Evolutionary conservation across 2,329 filamentous ascomycete species (phyloP).

Genomic region (Beauveria pseudobassiana): DNA sequence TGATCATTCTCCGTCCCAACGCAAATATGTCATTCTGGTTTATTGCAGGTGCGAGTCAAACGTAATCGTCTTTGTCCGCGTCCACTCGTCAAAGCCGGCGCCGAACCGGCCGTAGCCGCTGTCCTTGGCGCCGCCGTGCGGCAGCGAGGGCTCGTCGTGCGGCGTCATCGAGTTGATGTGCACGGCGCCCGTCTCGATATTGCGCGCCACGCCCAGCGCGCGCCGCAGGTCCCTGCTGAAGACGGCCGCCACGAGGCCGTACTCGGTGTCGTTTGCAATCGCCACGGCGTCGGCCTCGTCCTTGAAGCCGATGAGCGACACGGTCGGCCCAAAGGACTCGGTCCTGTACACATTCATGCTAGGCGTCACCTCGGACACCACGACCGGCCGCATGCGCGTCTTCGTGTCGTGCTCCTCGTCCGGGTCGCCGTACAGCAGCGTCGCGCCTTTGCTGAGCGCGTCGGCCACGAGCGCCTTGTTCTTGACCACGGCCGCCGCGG

Average conservation of each 20-base stretch:
- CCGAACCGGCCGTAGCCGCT: conserved; percentile 55
- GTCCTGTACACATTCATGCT: conserved; percentile 61
- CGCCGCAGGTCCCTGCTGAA: conserved; percentile 58
- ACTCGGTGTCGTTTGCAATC: conserved; percentile 73
- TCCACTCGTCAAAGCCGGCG: conserved; percentile 14
- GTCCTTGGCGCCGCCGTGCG: conserved; percentile 55
- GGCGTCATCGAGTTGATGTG: conserved; percentile 57
- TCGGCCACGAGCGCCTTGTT: conserved; percentile 30
- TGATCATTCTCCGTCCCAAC: too few relatives aligned
- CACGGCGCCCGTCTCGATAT: conserved; percentile 54
- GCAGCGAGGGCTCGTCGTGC: conserved; percentile 52
- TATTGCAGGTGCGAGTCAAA: neutral
- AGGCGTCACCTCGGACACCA: conserved; percentile 51
- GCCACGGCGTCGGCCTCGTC: conserved; percentile 61
- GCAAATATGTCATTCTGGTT: neutral
- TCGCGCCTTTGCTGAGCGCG: conserved; percentile 57
- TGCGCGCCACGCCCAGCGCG: conserved; percentile 46
- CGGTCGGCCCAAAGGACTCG: conserved; percentile 66
- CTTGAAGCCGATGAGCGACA: conserved; percentile 56
- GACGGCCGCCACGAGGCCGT: conserved; percentile 60
- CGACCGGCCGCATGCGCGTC: conserved; percentile 48
- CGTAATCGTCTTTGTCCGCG: conserved; percentile 10
- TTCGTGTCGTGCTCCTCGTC: conserved; percentile 16
- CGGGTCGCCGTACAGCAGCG: conserved; percentile 28
- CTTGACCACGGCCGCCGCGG: neutral